Evolutionary conservation across 2,329 filamentous ascomycete species (phyloP).

Genomic region (Aspergillus fischeri): DNA sequence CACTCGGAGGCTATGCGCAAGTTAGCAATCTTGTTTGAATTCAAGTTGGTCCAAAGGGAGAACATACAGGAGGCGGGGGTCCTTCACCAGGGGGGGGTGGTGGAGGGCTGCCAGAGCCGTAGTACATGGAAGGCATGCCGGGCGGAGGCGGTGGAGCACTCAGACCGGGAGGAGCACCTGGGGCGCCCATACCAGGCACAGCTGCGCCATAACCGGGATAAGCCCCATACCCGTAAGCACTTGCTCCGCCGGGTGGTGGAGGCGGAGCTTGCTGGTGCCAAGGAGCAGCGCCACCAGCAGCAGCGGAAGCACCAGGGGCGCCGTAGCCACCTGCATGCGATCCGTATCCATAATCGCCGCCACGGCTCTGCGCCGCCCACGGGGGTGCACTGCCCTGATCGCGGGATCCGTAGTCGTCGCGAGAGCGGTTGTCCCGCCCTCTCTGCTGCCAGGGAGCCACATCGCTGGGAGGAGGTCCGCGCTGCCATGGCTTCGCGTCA

Average conservation of each 20-base stretch:
- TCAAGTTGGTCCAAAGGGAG: background rate
- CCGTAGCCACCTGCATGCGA: conserved; percentile 36
- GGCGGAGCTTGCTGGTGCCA: conserved; percentile 59
- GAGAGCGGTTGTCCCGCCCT: conserved; percentile 51
- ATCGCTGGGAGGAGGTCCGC: conserved; percentile 70
- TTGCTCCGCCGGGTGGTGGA: conserved; percentile 37
- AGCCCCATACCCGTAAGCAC: conserved; percentile 55
- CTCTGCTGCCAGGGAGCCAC: conserved; percentile 72
- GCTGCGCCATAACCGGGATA: conserved; percentile 46
- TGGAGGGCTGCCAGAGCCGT: conserved; percentile 36
- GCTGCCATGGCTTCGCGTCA: conserved; percentile 78
- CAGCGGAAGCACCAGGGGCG: conserved; percentile 41
- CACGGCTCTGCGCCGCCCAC: conserved; percentile 38
- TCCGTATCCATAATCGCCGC: conserved; percentile 42
- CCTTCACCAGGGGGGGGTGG: conserved; percentile 41
- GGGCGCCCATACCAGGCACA: conserved; percentile 47
- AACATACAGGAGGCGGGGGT: conserved; percentile 40
- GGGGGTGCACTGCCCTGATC: conserved; percentile 35
- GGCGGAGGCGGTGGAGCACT: conserved; percentile 42
- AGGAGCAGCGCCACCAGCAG: conserved; percentile 46
- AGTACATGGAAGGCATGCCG: conserved; percentile 41
- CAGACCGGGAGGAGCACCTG: conserved; percentile 49
- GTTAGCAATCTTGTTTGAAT: conserved; percentile 15
- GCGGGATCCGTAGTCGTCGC: conserved; percentile 44
- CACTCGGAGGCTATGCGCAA: conserved; percentile 44